These are phyloP conservation scores for Leishmania major DNA, from an alignment of 208 protist species.

Conservation along the genomic window DNA sequence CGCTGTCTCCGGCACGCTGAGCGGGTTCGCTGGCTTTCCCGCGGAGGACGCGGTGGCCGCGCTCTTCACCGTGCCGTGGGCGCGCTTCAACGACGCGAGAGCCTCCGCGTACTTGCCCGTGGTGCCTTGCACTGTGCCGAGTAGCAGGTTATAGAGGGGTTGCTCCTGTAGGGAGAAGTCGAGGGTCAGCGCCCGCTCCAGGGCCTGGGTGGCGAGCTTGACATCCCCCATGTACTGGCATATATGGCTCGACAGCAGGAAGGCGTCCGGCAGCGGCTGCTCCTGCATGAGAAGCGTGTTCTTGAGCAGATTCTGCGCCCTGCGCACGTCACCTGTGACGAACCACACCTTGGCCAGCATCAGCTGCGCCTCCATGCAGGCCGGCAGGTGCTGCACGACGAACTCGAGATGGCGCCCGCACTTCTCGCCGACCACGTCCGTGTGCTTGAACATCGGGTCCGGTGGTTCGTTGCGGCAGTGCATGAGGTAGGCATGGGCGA, in stretches of 20 bases:
- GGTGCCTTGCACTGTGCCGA: conserved; percentile 78
- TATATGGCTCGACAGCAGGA: conserved; percentile 92
- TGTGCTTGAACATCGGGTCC: conserved; percentile 55
- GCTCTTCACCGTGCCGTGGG: conserved; percentile 32
- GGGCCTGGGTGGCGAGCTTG: conserved; percentile 71
- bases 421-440: conserved; percentile 74
- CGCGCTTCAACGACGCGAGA: conserved; percentile 66
- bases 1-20: conserved; percentile 86
- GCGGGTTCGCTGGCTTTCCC: conserved; percentile 57
- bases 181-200: conserved; percentile 92
- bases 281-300: conserved; percentile 73
- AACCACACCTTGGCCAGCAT: conserved; percentile 86
- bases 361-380: conserved; percentile 87
- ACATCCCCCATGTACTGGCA: conserved; percentile 84
- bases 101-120: conserved; percentile 73
- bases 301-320: conserved; percentile 73
- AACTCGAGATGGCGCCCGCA: conserved; percentile 75
- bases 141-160: conserved; percentile 92
- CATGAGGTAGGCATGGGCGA: conserved; percentile 87
- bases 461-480: conserved; percentile 89
- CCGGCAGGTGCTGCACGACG: conserved; percentile 80
- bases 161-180: conserved; percentile 94
- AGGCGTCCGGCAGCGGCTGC: conserved; percentile 74
- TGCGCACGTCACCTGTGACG: conserved; percentile 76
- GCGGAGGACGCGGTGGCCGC: conserved; percentile 21